Conservation (phyloP, 2,329 filamentous ascomycete species). For the Nemania sp. region DNA sequence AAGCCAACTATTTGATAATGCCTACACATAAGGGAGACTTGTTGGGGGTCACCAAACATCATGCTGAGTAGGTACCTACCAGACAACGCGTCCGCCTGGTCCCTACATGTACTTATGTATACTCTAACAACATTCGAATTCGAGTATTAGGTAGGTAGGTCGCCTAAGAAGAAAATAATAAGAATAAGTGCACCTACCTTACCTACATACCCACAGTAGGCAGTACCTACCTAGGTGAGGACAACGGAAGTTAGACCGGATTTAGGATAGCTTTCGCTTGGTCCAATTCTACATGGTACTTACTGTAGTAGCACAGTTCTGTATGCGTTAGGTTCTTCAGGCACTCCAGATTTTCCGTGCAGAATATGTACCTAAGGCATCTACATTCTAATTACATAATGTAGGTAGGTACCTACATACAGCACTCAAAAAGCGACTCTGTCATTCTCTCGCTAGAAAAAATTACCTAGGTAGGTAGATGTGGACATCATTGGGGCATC, state of each 20-base stretch:
- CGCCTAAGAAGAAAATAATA: no score
- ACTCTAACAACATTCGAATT: no score
- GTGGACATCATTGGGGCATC: conserved; percentile 7
- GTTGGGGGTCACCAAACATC: conserved; percentile 2
- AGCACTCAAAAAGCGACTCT: not conserved
- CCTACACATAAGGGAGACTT: not conserved
- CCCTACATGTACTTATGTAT: no score
- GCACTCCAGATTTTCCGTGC: conserved; percentile 10
- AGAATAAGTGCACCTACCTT: no score
- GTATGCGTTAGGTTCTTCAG: no score
- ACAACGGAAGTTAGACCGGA: conserved; percentile 20
- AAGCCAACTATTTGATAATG: conserved; percentile 5
- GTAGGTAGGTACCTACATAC: no score
- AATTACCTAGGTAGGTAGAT: not conserved
- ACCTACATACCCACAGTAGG: no score
- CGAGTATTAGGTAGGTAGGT: no score
- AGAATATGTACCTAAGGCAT: not conserved
- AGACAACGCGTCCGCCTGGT: conserved; percentile 16
- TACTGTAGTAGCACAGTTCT: not conserved
- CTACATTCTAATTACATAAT: no score
- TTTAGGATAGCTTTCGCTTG: conserved; percentile 20
- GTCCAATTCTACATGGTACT: conserved; percentile 11
- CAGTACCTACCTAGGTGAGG: not conserved
- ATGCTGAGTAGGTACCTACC: conserved; percentile 8
- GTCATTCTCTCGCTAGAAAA: not conserved